Percentiles rank a stretch among this genome's conserved stretches.
Conservation (phyloP, 2,329 filamentous ascomycete genomes). For the Penicillium oxalicum region DNA sequence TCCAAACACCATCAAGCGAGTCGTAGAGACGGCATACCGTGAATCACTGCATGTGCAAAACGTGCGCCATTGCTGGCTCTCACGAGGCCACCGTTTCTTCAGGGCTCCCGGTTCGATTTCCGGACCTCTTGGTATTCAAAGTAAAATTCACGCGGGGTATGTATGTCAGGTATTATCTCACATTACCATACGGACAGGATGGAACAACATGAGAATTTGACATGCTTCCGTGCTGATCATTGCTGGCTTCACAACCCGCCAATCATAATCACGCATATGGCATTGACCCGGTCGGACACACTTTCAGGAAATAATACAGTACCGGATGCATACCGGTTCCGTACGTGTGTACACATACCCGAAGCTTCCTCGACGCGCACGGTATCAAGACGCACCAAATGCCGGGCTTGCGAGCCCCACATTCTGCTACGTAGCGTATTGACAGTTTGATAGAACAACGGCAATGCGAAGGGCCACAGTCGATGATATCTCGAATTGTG, state of each 20-base stretch:
- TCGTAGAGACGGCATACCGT: too few species aligned
- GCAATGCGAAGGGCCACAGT: too few species aligned
- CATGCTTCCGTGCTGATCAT: slow-evolving; percentile 2
- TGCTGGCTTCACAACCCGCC: slow-evolving; percentile 18
- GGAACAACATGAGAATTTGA: slow-evolving; percentile 2
- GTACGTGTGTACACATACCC: too few species aligned
- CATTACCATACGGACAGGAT: neutral
- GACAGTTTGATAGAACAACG: too few species aligned
- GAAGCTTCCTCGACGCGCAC: neutral
- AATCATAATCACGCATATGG: slow-evolving; percentile 1
- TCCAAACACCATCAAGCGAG: too few species aligned
- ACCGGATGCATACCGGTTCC: slow-evolving; percentile 1
- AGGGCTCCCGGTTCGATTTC: too few species aligned
- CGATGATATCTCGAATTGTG: too few species aligned
- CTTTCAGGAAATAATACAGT: slow-evolving; percentile 6
- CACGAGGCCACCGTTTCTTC: too few species aligned
- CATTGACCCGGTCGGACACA: neutral
- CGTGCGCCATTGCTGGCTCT: too few species aligned
- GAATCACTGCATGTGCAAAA: too few species aligned
- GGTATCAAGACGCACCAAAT: neutral
- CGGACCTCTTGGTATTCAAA: too few species aligned
- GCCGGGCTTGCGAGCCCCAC: neutral
- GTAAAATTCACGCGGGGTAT: too few species aligned
- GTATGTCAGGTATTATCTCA: neutral
- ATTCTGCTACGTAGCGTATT: neutral